These are phyloP conservation scores for Fusarium equiseti DNA, from an alignment of 2,329 filamentous ascomycete species.

Conservation along the genomic window DNA sequence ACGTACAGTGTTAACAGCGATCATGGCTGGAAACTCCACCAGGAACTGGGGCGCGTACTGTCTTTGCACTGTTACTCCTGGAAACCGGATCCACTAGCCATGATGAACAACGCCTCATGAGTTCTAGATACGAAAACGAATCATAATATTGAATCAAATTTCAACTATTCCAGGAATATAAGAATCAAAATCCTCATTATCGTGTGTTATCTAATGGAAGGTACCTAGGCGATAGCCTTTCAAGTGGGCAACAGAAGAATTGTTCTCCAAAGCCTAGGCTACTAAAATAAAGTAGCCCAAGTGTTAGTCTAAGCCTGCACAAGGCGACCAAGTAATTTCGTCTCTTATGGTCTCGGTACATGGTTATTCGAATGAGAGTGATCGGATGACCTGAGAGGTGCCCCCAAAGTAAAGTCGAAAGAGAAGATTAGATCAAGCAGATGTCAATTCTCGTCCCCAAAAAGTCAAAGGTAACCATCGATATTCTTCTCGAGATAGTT, in stretches of 20 bases:
- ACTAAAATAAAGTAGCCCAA: neutral
- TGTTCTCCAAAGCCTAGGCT: neutral
- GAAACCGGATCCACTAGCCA: slow-evolving; percentile 24
- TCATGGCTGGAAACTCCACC: neutral
- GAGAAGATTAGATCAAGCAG: neutral
- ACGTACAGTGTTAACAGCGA: slow-evolving; percentile 37
- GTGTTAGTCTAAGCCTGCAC: neutral
- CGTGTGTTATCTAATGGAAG: neutral
- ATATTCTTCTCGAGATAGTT: slow-evolving; percentile 9
- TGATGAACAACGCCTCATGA: slow-evolving; percentile 29
- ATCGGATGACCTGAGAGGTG: too few species aligned
- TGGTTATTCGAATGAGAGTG: too few species aligned
- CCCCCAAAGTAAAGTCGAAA: neutral
- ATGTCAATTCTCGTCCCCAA: neutral
- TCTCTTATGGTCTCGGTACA: neutral
- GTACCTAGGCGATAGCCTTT: neutral
- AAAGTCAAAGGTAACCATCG: neutral
- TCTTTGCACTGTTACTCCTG: slow-evolving; percentile 19
- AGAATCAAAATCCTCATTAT: neutral
- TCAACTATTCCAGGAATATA: neutral
- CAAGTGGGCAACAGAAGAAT: neutral
- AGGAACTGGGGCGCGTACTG: neutral
- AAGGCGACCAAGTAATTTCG: neutral
- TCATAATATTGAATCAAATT: neutral
- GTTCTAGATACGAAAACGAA: neutral